Evolutionary conservation across 495 filamentous ascomycete genomes (phyloP).

Genomic region (Clavariopsis aquatica): DNA sequence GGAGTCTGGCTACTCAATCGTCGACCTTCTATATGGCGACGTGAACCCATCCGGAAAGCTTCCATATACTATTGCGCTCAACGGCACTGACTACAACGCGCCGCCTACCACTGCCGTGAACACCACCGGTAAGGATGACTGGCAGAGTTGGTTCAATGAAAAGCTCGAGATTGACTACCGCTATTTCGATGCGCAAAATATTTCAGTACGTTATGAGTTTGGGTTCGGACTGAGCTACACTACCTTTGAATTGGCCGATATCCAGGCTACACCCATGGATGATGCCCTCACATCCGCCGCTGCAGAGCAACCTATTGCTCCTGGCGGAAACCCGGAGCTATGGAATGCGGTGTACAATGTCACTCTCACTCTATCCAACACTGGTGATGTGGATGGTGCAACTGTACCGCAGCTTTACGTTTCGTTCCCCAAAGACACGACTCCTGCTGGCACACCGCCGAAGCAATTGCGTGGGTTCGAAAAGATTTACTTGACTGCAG

Average conservation of each 20-base stretch:
- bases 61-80: conserved; percentile 37
- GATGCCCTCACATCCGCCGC: conserved; percentile 1
- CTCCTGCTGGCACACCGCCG: conserved; percentile 40
- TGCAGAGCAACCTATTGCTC: conserved; percentile 8
- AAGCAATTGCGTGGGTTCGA: conserved; percentile 59
- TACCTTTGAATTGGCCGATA: conserved; percentile 10
- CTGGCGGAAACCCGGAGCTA: conserved; percentile 19
- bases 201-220: conserved; percentile 51
- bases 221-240: conserved; percentile 45
- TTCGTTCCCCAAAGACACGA: conserved; percentile 28
- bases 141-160: conserved; percentile 47
- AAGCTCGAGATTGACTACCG: conserved; percentile 56
- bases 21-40: conserved; percentile 37
- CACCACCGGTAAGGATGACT: conserved; percentile 8
- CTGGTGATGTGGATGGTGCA: conserved; percentile 52
- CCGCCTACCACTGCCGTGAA: conserved; percentile 27
- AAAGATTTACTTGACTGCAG: conserved; percentile 53
- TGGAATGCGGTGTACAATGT: conserved; percentile 46
- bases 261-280: background rate
- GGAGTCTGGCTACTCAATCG: conserved; percentile 31
- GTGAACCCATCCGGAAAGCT: conserved; percentile 31
- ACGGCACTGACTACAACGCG: conserved; percentile 41
- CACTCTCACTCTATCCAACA: conserved; percentile 51
- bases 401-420: conserved; percentile 63
- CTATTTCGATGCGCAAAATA: conserved; percentile 50